Evolutionary conservation across 148 eudicot genomes (phyloP).

Genomic region (Nyssa sinensis): DNA sequence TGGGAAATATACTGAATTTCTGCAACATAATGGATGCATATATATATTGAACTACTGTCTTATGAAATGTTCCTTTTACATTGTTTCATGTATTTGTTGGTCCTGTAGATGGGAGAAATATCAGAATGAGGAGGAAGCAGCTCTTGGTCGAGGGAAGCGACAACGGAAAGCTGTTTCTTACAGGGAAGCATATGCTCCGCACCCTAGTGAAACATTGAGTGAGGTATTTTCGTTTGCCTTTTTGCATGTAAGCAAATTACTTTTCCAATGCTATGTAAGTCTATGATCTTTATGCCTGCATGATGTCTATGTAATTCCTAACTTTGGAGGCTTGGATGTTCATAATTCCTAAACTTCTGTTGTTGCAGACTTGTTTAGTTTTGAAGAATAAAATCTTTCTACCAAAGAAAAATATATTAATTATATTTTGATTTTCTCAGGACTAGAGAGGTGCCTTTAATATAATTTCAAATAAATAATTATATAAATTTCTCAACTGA

Average conservation of each 20-base stretch:
- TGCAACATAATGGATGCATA: neutral
- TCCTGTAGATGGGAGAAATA: conserved; percentile 87
- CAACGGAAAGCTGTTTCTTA: conserved; percentile 91
- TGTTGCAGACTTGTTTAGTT: neutral
- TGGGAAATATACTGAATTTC: conserved; percentile 2
- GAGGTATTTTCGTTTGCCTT: conserved; percentile 49
- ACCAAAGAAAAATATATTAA: neutral
- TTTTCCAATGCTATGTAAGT: conserved; percentile 1
- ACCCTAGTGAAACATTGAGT: conserved; percentile 49
- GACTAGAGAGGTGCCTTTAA: neutral
- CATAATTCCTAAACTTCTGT: neutral
- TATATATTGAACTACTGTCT: neutral
- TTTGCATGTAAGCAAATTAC: neutral
- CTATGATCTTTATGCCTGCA: neutral
- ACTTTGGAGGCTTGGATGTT: too few species aligned
- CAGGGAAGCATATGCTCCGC: conserved; percentile 81
- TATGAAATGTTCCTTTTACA: neutral
- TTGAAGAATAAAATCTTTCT: neutral
- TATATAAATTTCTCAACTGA: neutral
- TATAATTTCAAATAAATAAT: neutral
- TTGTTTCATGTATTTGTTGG: neutral
- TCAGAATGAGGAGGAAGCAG: conserved; percentile 89
- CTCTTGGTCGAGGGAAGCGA: conserved; percentile 98
- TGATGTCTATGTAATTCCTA: neutral
- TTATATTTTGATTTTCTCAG: neutral